Percentiles rank a stretch among this genome's conserved stretches.
phyloP scores from a whole-genome alignment of 768 basidiomycete species.

The Xerocomellus amylosporus region DNA sequence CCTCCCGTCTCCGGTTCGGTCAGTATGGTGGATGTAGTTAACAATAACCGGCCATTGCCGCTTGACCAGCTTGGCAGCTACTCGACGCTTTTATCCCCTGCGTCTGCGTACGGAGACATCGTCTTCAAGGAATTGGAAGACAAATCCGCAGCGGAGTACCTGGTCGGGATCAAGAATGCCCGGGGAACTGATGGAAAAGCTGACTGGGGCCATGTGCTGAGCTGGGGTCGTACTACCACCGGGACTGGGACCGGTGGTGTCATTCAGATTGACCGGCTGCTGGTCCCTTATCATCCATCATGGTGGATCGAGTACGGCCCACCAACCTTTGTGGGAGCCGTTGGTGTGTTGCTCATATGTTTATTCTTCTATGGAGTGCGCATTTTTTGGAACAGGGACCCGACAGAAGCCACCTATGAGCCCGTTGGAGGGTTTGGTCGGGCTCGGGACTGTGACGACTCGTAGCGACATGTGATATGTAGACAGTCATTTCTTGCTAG shows the following conservation, averaged over 20 bases:
- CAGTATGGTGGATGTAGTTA: conserved; percentile 37
- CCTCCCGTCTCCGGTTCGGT: conserved; percentile 21
- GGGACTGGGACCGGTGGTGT: conserved; percentile 80
- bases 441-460: conserved; percentile 47
- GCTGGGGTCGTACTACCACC: conserved; percentile 76
- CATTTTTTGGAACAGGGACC: conserved; percentile 68
- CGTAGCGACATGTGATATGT: conserved; percentile 18
- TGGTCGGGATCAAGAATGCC: conserved; percentile 74
- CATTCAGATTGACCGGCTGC: conserved; percentile 77
- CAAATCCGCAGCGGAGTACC: conserved; percentile 43
- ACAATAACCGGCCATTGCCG: conserved; percentile 70
- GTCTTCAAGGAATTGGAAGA: conserved; percentile 60
- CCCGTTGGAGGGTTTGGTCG: conserved; percentile 78
- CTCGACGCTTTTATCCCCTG: conserved; percentile 67
- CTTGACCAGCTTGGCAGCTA: conserved; percentile 73
- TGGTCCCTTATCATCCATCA: conserved; percentile 82
- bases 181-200: conserved; percentile 59
- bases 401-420: conserved; percentile 85
- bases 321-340: conserved; percentile 56
- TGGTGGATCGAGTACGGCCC: conserved; percentile 81
- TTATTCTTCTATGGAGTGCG: conserved; percentile 72
- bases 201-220: conserved; percentile 63
- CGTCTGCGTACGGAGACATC: conserved; percentile 75
- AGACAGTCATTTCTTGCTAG: conserved; percentile 17
- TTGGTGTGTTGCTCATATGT: conserved; percentile 61